Conservation (phyloP, 495 filamentous ascomycete genomes). For the Aspergillus homomorphus region DNA sequence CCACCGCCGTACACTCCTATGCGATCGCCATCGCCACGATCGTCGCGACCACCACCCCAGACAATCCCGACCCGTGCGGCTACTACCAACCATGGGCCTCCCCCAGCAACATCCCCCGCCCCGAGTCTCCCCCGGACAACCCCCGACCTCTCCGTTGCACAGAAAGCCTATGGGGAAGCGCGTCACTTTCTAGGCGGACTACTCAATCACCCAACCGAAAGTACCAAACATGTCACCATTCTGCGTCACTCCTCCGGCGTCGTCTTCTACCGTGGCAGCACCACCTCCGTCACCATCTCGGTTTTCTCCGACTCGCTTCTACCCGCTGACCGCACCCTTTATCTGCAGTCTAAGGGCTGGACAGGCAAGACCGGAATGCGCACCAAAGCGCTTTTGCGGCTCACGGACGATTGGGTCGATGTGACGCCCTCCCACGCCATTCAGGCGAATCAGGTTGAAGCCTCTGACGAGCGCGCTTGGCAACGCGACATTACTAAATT, state of each 20-base stretch:
- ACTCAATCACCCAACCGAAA: constrained; percentile 59
- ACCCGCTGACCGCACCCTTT: constrained; percentile 56
- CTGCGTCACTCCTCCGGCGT: constrained; percentile 62
- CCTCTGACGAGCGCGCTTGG: constrained; percentile 59
- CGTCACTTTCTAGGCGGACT: constrained; percentile 62
- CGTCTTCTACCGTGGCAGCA: constrained; percentile 60
- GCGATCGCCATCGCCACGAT: neutral
- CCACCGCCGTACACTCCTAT: neutral
- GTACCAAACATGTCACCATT: constrained; percentile 64
- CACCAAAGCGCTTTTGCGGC: constrained; percentile 55
- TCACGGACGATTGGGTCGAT: constrained; percentile 58
- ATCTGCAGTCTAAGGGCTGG: constrained; percentile 65
- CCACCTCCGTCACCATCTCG: constrained; percentile 59
- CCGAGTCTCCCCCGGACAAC: neutral
- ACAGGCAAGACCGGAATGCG: constrained; percentile 67
- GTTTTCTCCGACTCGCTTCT: constrained; percentile 58
- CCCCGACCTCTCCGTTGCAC: neutral
- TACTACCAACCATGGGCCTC: neutral
- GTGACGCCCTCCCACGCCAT: constrained; percentile 57
- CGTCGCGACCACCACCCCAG: neutral
- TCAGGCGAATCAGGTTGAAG: constrained; percentile 40
- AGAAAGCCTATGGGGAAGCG: constrained; percentile 52
- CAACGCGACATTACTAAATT: constrained; percentile 63
- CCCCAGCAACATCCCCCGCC: neutral
- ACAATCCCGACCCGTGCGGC: neutral